Evolutionary conservation across 305 asterid genomes (phyloP), one percentile per base, ranked within the genome.

Genomic region (Fraxinus xanthoxyloides): DNA sequence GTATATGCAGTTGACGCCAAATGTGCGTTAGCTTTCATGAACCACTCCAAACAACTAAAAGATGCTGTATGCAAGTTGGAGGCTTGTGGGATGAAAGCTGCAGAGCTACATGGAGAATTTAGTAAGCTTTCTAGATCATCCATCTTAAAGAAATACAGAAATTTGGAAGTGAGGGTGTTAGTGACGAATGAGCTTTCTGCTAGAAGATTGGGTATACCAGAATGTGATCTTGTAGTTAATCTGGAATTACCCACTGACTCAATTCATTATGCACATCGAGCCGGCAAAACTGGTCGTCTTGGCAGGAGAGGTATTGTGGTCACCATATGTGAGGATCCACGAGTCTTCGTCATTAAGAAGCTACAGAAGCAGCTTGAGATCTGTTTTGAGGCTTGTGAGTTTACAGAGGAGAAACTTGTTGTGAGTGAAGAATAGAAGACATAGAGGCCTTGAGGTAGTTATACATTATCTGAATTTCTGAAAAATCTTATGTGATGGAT

Each of bases 221-320:
- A 94, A 81, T 96, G 99, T 79, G 98, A 96, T 85, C 98, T 96
- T 76, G 99, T 96, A 32, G 99, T 96, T 72, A 94, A 96, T 85
- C 88, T 96, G 84, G 98, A 79, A 80, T 80, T 94, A 85, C 98
- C 99, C 13, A 94, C 99, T 15, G 98, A 96, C 86, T 86, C 98
- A 0, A 89, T 80, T 79, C 99, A 96, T 78, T 96, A 94, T 76
- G 97, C 99, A 2, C 98, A 96, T 89, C 90, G 99, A 80, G 99
- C 99, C 28, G 99, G 99, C 9, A 85, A 98, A 69, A 93, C 99
- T 1, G 99, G 98, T 35, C 92, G 99, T 4, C 95, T 94, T 13
- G 98, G 98, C 31, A 87, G 99, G 70, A 90, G 77, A 83, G 99
- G 98, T 46, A 90, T 84, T 7, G 99, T 96, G 85, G 95, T 96